Evolutionary conservation across 1,284 basidiomycete species (phyloP), one percentile per base, ranked within the genome.

Genomic region (Thecaphora frezii): DNA sequence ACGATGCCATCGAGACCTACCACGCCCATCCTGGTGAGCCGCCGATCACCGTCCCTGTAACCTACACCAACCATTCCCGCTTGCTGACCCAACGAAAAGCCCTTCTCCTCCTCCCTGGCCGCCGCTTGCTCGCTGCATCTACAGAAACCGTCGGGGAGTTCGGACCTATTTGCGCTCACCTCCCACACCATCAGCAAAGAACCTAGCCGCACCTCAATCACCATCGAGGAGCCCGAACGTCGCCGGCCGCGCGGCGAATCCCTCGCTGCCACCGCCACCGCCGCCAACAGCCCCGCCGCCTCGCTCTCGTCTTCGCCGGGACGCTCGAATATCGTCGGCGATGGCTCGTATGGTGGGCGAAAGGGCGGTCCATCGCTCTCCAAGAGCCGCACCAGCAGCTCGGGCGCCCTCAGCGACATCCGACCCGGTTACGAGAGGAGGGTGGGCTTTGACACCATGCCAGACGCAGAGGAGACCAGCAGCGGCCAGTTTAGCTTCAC

Each of bases 361-460:
- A 48, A 48, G 41, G 64, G 64, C 3, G 64, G 64, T 3, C 64
- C 64, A 5, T 53, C 64, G 16, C 23, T 66, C 44, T 41, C 24
- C 51, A 66, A 66, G 44, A 60, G 58, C 44, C 57, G 58, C 12
- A 67, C 63, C 42, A 49, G 47, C 48, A 56, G 52, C 16, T 66
- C 63, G 1, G 70, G 70, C 10, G 70, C 61, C 2, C 37, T 72
- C 14, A 68, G 65, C 53, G 70, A 70, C 23, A 50, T 67, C 47
- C 61, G 64, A 28, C 53, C 55, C 4, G 72, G 69, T 1, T 77
- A 72, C 44, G 72, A 74, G 54, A 67, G 75, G 23, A 68, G 69
- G 37, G 74, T 74, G 2, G 75, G 75, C n/a, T 78, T 78, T 54
- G 76, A 78, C 53, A 76, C 75, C 25, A 77, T 77, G 76, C 66